A percentile compares a stretch with the other conserved stretches of the same genome.
phyloP scores from a whole-genome alignment of 2,329 filamentous ascomycete genomes.

The Diplocarpon mali region DNA sequence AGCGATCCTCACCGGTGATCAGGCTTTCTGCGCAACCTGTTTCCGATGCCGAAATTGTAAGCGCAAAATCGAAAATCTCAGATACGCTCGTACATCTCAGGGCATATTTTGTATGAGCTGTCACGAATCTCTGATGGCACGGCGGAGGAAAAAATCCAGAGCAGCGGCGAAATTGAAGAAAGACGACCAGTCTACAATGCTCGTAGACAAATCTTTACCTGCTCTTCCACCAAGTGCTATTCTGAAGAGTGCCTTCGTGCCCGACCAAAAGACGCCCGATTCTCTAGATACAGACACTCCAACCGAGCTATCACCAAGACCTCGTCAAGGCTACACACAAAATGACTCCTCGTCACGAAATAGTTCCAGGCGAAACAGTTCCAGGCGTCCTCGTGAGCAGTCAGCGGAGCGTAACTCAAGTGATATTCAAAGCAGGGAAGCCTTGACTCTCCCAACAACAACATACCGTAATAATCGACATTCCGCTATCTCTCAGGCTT shows the following conservation, averaged over 20 bases:
- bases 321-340: conserved; percentile 38
- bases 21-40: conserved; percentile 94
- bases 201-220: conserved; percentile 84
- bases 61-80: conserved; percentile 93
- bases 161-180: conserved; percentile 50
- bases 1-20: conserved; percentile 92
- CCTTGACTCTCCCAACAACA: conserved; percentile 59
- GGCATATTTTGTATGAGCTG: conserved; percentile 99
- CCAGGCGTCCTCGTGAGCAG: conserved; percentile 31
- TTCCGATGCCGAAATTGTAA: conserved; percentile 98
- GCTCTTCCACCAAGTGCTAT: conserved; percentile 72
- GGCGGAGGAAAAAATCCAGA: conserved; percentile 78
- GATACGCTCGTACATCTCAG: conserved; percentile 94
- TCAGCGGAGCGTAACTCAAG: conserved; percentile 43
- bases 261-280: conserved; percentile 43
- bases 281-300: conserved; percentile 54
- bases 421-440: conserved; percentile 38
- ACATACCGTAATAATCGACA: conserved; percentile 71
- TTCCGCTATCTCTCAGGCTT: conserved; percentile 52
- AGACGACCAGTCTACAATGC: conserved; percentile 53
- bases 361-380: conserved; percentile 36
- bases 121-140: conserved; percentile 91
- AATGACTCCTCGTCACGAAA: conserved; percentile 45
- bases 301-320: conserved; percentile 57
- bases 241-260: conserved; percentile 48